Conservation (phyloP, 2,329 filamentous ascomycete species). For the Aspergillus sp. region DNA sequence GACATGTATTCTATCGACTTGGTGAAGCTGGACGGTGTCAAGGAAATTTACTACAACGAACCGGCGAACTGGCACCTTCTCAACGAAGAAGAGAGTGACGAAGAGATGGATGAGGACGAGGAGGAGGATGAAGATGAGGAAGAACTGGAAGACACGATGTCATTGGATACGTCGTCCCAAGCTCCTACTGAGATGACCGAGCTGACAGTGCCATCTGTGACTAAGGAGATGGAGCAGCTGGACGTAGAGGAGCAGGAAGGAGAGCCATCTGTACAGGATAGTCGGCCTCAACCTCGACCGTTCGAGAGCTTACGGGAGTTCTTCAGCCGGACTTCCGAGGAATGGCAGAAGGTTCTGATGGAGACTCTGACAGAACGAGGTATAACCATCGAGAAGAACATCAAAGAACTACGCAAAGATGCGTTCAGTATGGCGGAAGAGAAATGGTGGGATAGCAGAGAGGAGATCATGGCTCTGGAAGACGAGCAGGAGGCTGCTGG, state of each 20-base stretch:
- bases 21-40: conserved; percentile 91
- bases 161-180: conserved; percentile 35
- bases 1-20: conserved; percentile 91
- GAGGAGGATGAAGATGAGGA: conserved; percentile 43
- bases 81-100: conserved; percentile 59
- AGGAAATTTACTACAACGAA: conserved; percentile 82
- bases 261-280: conserved; percentile 61
- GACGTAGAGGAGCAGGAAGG: conserved; percentile 38
- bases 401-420: conserved; percentile 90
- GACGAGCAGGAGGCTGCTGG: conserved; percentile 95
- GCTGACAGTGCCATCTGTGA: conserved; percentile 33
- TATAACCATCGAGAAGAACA: conserved; percentile 53
- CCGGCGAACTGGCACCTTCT: conserved; percentile 78
- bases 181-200: conserved; percentile 37
- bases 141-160: conserved; percentile 48
- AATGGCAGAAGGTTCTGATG: conserved; percentile 88
- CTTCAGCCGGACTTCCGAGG: conserved; percentile 79
- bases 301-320: conserved; percentile 92
- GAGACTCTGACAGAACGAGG: conserved; percentile 68
- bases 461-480: conserved; percentile 87
- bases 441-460: conserved; percentile 98
- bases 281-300: conserved; percentile 71
- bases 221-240: conserved; percentile 35
- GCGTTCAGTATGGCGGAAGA: conserved; percentile 90
- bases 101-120: conserved; percentile 43